Percentiles rank a stretch among this genome's conserved stretches.
phyloP scores from a whole-genome alignment of 257 asterid species.

The Lycium ferocissimum region DNA sequence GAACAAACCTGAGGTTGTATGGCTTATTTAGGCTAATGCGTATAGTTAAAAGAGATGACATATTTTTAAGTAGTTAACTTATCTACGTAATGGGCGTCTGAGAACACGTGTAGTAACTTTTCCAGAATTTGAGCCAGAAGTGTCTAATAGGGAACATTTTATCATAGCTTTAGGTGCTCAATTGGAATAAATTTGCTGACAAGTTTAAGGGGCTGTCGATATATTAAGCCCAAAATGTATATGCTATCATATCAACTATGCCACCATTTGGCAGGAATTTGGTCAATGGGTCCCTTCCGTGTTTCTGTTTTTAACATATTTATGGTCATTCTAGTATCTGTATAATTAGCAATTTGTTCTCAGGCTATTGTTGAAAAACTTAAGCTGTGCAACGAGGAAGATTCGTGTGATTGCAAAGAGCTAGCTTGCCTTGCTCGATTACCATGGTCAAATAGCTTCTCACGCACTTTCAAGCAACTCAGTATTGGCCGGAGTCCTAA shows the following conservation, averaged over 20 bases:
- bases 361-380: slow-evolving; percentile 71
- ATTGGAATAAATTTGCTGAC: too few relatives aligned
- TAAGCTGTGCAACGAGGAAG: slow-evolving; percentile 58
- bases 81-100: too few relatives aligned
- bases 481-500: slow-evolving; percentile 76
- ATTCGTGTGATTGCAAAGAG: slow-evolving; percentile 78
- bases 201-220: too few relatives aligned
- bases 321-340: not conserved
- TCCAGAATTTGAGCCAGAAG: too few relatives aligned
- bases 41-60: too few relatives aligned
- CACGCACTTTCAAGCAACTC: slow-evolving; percentile 73
- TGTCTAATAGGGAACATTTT: too few relatives aligned
- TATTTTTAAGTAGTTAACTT: too few relatives aligned
- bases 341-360: slow-evolving; percentile 33
- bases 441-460: slow-evolving; percentile 83
- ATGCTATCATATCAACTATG: not conserved
- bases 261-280: not conserved
- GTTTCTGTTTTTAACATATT: slow-evolving; percentile 13
- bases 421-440: slow-evolving; percentile 62
- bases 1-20: too few relatives aligned
- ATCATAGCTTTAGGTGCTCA: too few relatives aligned
- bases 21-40: too few relatives aligned
- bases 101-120: too few relatives aligned
- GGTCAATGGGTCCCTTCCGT: not conserved
- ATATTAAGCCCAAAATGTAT: not conserved